Percentiles rank a stretch among this genome's conserved stretches.
Conservation (phyloP, 2,329 filamentous ascomycete genomes). For the Pseudocercospora pini-densiflorae region DNA sequence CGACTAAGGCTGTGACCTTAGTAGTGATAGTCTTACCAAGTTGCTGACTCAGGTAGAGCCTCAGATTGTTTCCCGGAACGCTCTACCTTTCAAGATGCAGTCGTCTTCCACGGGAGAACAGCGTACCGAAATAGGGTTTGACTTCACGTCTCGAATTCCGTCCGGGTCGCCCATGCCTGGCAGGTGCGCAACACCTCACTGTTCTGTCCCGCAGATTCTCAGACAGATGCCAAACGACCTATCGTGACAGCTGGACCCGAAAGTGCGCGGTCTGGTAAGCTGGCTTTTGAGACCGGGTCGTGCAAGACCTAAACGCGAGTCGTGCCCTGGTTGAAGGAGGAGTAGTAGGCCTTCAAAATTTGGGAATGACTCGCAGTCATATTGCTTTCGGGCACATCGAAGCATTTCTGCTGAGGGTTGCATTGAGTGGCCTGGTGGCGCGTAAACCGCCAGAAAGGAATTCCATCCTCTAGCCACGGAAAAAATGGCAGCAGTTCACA, state of each 20-base stretch:
- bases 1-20: not conserved
- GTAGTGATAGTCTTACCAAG: not conserved
- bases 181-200: not conserved
- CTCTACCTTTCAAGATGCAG: not conserved
- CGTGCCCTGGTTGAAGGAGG: not conserved
- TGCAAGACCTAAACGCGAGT: not conserved
- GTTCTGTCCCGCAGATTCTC: not conserved
- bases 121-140: not conserved
- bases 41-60: not conserved
- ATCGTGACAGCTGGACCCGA: not conserved
- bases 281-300: not conserved
- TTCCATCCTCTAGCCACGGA: no score
- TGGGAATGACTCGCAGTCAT: not conserved
- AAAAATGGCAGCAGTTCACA: no score
- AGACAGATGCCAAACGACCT: not conserved
- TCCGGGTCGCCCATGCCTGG: not conserved
- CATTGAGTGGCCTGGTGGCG: no score
- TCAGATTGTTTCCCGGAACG: not conserved
- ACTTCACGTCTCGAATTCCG: not conserved
- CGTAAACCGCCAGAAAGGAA: no score
- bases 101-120: not conserved
- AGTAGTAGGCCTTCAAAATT: not conserved
- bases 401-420: not conserved
- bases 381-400: not conserved
- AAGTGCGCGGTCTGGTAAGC: not conserved